Evolutionary conservation across 1,284 basidiomycete species (phyloP), one percentile per base, ranked within the genome.

Genomic region (Flammula alnicola): DNA sequence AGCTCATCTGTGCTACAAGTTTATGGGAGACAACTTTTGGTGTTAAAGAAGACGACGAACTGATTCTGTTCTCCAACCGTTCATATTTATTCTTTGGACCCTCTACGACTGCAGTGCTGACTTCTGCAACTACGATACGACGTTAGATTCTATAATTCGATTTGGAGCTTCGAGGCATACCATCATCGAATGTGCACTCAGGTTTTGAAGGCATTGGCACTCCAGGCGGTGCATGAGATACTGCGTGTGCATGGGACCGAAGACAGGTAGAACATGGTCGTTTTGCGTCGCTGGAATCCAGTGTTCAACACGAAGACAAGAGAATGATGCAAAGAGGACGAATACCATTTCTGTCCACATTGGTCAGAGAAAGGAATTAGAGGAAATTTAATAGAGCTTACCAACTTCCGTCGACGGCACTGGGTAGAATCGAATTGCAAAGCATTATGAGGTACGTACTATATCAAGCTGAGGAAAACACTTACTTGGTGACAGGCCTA

Each of bases 371-470:
- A 52, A 44, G 19, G 25, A 23, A 25, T 47, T 41, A 49, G 17
- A 41, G 14, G 31, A 47, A 58, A 11, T 22, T 39, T 20, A 20
- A 44, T 49, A 49, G 42, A 23, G 70, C 84, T 70, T 62, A 88
- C 87, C 70, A 89, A 65, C 68, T 89, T 89, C 51, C 87, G 77
- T 55, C 79, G 74, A 32, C 87, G 83, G 63, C 86, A 89, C 73
- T 88, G 44, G 38, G 23, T 32, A 25, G 37, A 40, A 44, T 19
- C 23, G 12, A 42, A 47, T 20, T 5, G 16, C 16, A 22, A n/a
- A 9, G 12, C 0, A 9, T 32, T 16, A 30, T n/a, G 9, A 5
- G 12, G 25, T 38, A 14, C 19, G 23, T 14, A n/a, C 8, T 22
- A 19, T n/a, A n/a, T n/a, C n/a, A n/a, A n/a, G n/a, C n/a, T n/a